Percentiles rank a stretch among this genome's conserved stretches.
Conservation (phyloP, 2,329 filamentous ascomycete species). For the Blastomyces parvus region DNA sequence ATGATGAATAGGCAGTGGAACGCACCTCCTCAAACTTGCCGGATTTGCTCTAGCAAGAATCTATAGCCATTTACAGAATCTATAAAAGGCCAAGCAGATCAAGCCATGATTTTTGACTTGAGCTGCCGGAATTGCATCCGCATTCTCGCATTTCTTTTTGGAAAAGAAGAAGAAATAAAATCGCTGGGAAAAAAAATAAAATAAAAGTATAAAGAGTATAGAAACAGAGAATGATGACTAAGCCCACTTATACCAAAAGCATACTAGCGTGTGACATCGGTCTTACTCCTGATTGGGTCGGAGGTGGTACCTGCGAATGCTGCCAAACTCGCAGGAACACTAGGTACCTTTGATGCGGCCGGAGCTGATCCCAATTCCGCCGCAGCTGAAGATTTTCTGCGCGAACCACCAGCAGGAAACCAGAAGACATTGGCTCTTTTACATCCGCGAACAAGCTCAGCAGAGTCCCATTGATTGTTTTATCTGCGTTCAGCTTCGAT, state of each 20-base stretch:
- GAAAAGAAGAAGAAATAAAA: slow-evolving; percentile 1
- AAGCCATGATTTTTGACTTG: background rate
- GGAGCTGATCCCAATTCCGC: background rate
- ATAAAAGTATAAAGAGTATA: background rate
- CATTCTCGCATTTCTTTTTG: background rate
- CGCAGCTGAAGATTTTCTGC: background rate
- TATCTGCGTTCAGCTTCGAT: background rate
- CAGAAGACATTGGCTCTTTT: background rate
- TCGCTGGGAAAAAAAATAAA: background rate
- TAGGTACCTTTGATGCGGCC: background rate
- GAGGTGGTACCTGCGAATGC: background rate
- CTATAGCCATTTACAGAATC: background rate
- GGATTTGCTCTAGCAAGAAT: slow-evolving; percentile 33
- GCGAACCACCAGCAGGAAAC: background rate
- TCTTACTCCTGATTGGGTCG: background rate
- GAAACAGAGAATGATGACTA: background rate
- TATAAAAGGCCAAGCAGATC: slow-evolving; percentile 3
- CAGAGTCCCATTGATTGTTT: background rate
- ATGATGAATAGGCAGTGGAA: slow-evolving; percentile 21
- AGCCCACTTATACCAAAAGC: background rate
- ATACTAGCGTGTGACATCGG: background rate
- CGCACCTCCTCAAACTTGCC: slow-evolving; percentile 42
- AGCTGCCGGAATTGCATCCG: slow-evolving; percentile 11
- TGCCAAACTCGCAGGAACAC: background rate
- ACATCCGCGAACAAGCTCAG: background rate